Evolutionary conservation across 345 rosid genomes (phyloP).

Genomic region (Populus nigra): DNA sequence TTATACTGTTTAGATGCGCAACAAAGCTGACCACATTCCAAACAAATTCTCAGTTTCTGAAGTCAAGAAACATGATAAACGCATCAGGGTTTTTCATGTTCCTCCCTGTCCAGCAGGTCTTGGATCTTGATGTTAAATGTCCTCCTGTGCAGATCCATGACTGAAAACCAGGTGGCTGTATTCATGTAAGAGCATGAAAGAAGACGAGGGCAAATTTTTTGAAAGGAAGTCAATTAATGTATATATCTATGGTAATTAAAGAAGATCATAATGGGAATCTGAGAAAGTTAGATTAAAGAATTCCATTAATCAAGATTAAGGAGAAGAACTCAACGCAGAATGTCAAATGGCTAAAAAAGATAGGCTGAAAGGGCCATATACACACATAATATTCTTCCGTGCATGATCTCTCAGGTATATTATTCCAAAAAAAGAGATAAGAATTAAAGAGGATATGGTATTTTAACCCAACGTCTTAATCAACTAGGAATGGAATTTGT

Average conservation of each 20-base stretch:
- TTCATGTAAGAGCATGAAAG: not conserved
- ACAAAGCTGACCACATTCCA: not conserved
- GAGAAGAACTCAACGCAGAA: not conserved
- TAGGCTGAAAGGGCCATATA: not conserved
- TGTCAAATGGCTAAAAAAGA: not conserved
- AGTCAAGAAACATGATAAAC: not conserved
- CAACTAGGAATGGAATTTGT: not conserved
- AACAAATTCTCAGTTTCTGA: not conserved
- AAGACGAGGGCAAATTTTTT: not conserved
- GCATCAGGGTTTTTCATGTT: not conserved
- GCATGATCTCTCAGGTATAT: not conserved
- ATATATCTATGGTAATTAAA: not conserved
- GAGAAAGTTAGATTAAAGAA: not conserved
- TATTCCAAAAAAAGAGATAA: not conserved
- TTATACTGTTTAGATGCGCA: too few species aligned
- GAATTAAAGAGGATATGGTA: not conserved
- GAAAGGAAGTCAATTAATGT: not conserved
- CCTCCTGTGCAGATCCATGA: not conserved
- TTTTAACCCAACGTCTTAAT: not conserved
- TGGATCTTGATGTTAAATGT: not conserved
- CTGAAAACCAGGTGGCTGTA: not conserved
- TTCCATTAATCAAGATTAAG: not conserved
- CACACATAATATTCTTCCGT: not conserved
- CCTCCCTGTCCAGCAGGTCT: not conserved
- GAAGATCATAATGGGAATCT: not conserved